Evolutionary conservation across 129 eudicot species (phyloP).

Genomic region (Arctium lappa): DNA sequence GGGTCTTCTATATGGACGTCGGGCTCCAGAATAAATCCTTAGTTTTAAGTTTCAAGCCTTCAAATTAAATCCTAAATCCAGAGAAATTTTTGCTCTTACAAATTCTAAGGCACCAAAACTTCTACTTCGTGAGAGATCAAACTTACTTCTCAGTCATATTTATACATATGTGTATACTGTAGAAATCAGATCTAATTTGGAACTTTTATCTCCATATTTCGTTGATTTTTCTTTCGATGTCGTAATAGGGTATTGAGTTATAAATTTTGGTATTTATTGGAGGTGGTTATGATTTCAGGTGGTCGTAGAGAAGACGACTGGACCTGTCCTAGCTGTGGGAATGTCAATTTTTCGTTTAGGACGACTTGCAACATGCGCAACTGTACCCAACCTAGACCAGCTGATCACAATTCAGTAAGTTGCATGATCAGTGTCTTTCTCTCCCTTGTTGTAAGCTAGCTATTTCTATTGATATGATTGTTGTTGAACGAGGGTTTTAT

Average conservation of each 20-base stretch:
- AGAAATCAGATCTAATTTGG: background rate
- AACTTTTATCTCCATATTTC: background rate
- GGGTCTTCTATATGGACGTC: background rate
- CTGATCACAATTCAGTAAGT: conserved; percentile 87
- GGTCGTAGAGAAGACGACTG: conserved; percentile 98
- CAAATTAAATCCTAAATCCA: background rate
- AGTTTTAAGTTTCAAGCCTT: background rate
- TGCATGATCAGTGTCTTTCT: background rate
- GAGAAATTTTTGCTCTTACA: background rate
- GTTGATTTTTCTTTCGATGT: background rate
- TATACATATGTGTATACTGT: background rate
- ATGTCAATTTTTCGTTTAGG: conserved; percentile 91
- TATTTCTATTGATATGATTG: conserved; percentile 5
- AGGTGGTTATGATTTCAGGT: conserved; percentile 50
- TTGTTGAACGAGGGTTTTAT: background rate
- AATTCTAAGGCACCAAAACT: background rate
- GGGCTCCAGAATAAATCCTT: background rate
- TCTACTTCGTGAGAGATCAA: background rate
- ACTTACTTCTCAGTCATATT: background rate
- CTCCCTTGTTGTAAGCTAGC: background rate
- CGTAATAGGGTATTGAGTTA: background rate
- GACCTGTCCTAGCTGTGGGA: conserved; percentile 97
- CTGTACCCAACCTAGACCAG: conserved; percentile 94
- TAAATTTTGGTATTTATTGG: background rate
- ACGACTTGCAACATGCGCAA: conserved; percentile 96